Conservation (phyloP, 257 asterid species). For the Plantago major region DNA sequence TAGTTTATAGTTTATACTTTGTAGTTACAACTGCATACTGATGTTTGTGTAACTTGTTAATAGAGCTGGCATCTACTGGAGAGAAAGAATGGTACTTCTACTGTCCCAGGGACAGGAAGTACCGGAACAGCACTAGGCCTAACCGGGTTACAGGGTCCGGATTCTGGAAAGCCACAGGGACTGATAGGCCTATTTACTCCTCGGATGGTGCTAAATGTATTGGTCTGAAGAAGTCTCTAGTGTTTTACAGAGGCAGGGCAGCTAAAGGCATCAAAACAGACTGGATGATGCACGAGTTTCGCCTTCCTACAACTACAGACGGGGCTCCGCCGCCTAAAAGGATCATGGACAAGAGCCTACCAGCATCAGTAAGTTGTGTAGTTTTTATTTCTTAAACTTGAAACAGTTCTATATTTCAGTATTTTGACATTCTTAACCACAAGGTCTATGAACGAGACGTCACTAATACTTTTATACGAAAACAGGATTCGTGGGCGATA, state of each 20-base stretch:
- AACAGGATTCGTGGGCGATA: conserved; percentile 78
- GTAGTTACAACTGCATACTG: no score
- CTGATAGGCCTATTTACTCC: conserved; percentile 72
- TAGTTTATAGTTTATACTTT: background rate
- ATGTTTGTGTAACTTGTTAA: background rate
- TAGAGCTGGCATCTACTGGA: conserved; percentile 57
- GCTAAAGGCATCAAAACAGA: conserved; percentile 74
- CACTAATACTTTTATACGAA: background rate
- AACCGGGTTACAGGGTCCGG: conserved; percentile 72
- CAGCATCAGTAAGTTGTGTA: conserved; percentile 39
- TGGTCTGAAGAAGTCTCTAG: conserved; percentile 67
- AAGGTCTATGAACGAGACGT: background rate
- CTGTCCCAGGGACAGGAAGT: conserved; percentile 72
- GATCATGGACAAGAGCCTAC: conserved; percentile 41
- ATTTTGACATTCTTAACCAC: background rate
- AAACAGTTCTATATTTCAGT: background rate
- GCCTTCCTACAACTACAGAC: conserved; percentile 47
- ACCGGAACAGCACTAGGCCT: conserved; percentile 68
- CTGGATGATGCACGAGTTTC: conserved; percentile 90
- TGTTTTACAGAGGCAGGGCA: conserved; percentile 76
- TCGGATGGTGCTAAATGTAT: conserved; percentile 58
- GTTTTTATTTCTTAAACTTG: background rate
- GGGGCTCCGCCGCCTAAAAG: conserved; percentile 40
- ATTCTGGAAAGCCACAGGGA: conserved; percentile 82
- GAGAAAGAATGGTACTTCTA: conserved; percentile 84